Conservation (phyloP, 129 eudicot genomes). For the Helianthus tuberosus region DNA sequence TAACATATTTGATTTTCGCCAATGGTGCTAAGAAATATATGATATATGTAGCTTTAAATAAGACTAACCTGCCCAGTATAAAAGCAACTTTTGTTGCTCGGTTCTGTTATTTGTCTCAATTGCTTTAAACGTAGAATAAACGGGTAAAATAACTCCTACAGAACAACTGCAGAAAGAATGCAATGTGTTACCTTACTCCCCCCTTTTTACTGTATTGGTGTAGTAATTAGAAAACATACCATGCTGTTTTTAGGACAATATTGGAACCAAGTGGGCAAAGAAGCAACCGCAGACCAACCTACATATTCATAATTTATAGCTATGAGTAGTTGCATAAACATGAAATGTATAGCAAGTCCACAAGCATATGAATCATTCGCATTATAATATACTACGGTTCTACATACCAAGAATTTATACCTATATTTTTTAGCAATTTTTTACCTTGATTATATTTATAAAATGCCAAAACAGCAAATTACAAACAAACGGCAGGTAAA, state of each 20-base stretch:
- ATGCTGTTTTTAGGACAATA: slow-evolving; percentile 75
- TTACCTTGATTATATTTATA: too few relatives aligned
- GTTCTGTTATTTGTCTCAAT: slow-evolving; percentile 58
- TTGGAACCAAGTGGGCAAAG: slow-evolving; percentile 82
- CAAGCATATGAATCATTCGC: slow-evolving; percentile 4
- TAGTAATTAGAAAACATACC: slow-evolving; percentile 43
- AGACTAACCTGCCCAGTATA: slow-evolving; percentile 89
- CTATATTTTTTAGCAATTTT: neutral
- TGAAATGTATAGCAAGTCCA: slow-evolving; percentile 1
- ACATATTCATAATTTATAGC: slow-evolving; percentile 24
- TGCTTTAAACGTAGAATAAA: slow-evolving; percentile 89
- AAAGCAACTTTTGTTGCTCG: slow-evolving; percentile 81
- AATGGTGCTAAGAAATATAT: neutral
- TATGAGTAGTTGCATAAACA: slow-evolving; percentile 4
- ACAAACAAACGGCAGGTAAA: too few relatives aligned
- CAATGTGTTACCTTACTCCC: neutral
- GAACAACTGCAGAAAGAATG: slow-evolving; percentile 65
- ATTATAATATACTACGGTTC: neutral
- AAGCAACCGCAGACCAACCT: slow-evolving; percentile 82
- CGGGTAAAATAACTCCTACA: slow-evolving; percentile 79
- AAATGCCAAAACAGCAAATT: too few relatives aligned
- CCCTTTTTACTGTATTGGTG: neutral
- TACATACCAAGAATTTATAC: neutral
- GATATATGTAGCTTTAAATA: slow-evolving; percentile 2
- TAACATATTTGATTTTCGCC: neutral